Base-by-base conservation (phyloP, 495 filamentous ascomycete species). In the Penicillium herquei region DNA sequence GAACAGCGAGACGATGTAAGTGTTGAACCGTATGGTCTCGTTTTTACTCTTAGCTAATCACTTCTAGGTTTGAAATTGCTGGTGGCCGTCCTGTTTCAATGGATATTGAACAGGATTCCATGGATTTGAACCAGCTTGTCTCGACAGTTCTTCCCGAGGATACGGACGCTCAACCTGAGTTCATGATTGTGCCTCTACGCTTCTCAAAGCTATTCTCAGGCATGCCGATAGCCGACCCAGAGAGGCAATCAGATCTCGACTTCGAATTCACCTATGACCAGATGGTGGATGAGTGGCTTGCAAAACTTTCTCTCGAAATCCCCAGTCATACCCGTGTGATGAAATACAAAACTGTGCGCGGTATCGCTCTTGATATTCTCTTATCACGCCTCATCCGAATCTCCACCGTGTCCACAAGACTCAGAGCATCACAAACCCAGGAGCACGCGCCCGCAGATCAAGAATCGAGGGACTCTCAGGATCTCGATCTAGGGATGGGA, bases 301-400 rank as follows among this genome's bases (percentile, higher is more conserved):
- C 66, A 6, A 64, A 51, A 50, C 51, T 80, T 18, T 57, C 75
- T 7, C 50, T 56, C 14, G 51, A 51, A 8, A 67, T 75, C 51
- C 72, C 78, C 7, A 62, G 63, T 1, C 70, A 62, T 11, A 70
- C 71, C 16, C 69, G 78, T 10, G 60, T 76, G 1, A 60, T 63
- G 49, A 75, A 78, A 55, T 78, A 78, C 51, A 75, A 66, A 56
- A 51, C 66, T 12, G 62, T 79, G 30, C 66, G 78, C 46, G 61
- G 63, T 3, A 44, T 81, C 32, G 68, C 73, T 30, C 69, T 66
- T 13, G 72, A 78, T 42, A 54, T 81, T 18, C 57, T 68, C 46
- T 54, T 81, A 14, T 65, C 78, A 39, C 66, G 63, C 7, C 45
- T 75, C 6, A 52, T 62, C 10, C 51, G 57, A 11, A 55, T 59